A percentile compares a stretch with the other conserved stretches of the same genome.
These are phyloP conservation scores for Mrakia blollopis DNA, from an alignment of 768 basidiomycete species.

Conservation along the genomic window DNA sequence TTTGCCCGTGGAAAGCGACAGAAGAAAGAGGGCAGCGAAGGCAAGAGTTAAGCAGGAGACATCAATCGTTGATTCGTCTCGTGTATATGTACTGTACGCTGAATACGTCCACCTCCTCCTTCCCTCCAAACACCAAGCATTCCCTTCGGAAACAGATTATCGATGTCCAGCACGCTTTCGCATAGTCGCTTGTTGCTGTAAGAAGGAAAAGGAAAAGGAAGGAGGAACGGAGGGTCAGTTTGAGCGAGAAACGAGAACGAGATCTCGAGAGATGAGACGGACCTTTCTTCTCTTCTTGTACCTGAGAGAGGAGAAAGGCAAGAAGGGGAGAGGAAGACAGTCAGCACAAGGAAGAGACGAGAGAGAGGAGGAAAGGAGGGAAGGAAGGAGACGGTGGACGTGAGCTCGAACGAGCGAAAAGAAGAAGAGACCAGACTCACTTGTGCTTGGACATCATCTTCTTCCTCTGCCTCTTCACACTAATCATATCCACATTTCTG, in stretches of 20 bases:
- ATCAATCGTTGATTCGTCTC: too few species aligned
- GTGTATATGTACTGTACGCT: too few species aligned
- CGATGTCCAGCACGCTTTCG: not conserved
- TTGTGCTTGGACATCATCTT: conserved; percentile 11
- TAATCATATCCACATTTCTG: not conserved
- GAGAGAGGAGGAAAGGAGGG: not conserved
- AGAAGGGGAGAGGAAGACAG: not conserved
- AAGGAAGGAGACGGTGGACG: not conserved
- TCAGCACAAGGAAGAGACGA: not conserved
- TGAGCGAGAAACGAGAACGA: not conserved
- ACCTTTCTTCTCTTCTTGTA: conserved; percentile 19
- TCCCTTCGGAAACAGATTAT: too few species aligned
- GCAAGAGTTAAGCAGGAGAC: too few species aligned
- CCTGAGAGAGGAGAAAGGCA: not conserved
- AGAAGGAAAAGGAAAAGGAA: too few species aligned
- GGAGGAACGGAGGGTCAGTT: not conserved
- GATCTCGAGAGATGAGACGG: too few species aligned
- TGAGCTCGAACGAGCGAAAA: not conserved
- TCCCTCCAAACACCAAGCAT: too few species aligned
- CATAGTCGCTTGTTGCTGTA: conserved; percentile 4
- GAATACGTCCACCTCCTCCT: too few species aligned
- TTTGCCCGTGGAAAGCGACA: too few species aligned
- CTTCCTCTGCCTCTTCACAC: conserved; percentile 10
- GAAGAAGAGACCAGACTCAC: not conserved
- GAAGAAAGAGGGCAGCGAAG: too few species aligned